phyloP scores from a whole-genome alignment of 2,329 filamentous ascomycete species.

The Fusarium sp. region DNA sequence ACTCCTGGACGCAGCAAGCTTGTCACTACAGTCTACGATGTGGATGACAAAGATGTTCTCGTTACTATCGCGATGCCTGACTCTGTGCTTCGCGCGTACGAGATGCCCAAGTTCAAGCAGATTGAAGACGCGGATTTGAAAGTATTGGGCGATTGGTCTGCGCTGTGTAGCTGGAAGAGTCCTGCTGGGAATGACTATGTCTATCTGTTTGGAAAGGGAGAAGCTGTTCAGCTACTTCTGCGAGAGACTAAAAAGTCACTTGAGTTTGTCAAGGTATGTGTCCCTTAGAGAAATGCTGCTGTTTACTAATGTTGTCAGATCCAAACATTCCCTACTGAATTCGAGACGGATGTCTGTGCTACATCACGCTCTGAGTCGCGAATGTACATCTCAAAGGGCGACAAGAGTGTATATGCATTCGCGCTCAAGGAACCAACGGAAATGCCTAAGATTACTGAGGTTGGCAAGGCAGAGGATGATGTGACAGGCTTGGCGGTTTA shows the following conservation, averaged over 20 bases:
- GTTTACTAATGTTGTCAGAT: conserved; percentile 43
- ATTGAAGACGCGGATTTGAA: conserved; percentile 48
- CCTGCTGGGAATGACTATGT: conserved; percentile 56
- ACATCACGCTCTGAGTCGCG: conserved; percentile 50
- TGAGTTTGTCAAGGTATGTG: conserved; percentile 53
- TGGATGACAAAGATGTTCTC: conserved; percentile 52
- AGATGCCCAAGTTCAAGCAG: conserved; percentile 48
- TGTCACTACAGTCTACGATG: conserved; percentile 53
- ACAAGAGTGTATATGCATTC: conserved; percentile 54
- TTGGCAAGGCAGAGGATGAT: conserved; percentile 52
- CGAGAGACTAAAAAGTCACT: conserved; percentile 43
- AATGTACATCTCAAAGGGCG: conserved; percentile 56
- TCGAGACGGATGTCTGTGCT: conserved; percentile 58
- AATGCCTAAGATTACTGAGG: conserved; percentile 49
- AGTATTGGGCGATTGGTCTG: conserved; percentile 59
- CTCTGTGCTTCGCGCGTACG: conserved; percentile 55
- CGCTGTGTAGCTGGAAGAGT: conserved; percentile 59
- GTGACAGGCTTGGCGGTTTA: conserved; percentile 58
- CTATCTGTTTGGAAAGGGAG: conserved; percentile 58
- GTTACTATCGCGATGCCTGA: conserved; percentile 57
- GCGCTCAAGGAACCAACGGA: conserved; percentile 53
- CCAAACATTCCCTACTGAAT: conserved; percentile 55
- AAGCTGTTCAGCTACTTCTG: conserved; percentile 54
- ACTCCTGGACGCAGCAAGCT: conserved; percentile 59
- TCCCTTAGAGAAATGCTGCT: rapidly evolving